Base-by-base conservation (phyloP, 768 basidiomycete genomes). In the Leccinum longicurvipes region DNA sequence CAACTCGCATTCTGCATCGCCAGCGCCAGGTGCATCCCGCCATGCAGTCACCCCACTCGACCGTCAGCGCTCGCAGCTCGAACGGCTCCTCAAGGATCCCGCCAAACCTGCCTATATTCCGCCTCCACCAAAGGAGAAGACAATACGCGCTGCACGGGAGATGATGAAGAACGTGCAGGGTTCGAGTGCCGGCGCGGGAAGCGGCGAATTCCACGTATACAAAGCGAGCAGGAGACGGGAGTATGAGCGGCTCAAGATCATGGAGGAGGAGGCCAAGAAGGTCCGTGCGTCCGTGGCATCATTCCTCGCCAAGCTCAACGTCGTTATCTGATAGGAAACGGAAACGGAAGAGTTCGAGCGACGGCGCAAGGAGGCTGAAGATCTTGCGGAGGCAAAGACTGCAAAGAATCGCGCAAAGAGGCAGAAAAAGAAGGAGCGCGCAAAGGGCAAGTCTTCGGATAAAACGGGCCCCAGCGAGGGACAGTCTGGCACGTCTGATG, bases 91-190 rank as follows among this genome's bases (percentile, higher is more conserved):
- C 59, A 91, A 89, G 68, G 91, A 98, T 63, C 97, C 97, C 1
- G 69, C 80, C 7, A 95, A 93, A 68, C 84, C 86, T 1, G 91
- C 86, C 1, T 82, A 82, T 66, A 75, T 98, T 10, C 93, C 95
- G 2, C 65, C 81, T n/a, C 78, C 89, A 1, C 87, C 89, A 6
- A 89, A 91, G 70, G 89, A 91, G 59, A 94, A 91, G 76, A 79
- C 78, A 0, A 77, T 98, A 28, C 78, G 93, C 19, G 78, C 94
- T 1, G 79, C 95, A 9, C 79, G 91, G 48, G 97, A 93, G 70
- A 93, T 93, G 91, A 98, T 99, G 91, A 98, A 97, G 81, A 98
- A 98, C 64, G 96, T 99, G 7, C 95, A 98, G 72, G 97, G 97
- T 0, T 95, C 92, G 15, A 93, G 91, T 71, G 94, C 97, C 7